Conservation (phyloP, 345 rosid species). For the Nephelium lappaceum region DNA sequence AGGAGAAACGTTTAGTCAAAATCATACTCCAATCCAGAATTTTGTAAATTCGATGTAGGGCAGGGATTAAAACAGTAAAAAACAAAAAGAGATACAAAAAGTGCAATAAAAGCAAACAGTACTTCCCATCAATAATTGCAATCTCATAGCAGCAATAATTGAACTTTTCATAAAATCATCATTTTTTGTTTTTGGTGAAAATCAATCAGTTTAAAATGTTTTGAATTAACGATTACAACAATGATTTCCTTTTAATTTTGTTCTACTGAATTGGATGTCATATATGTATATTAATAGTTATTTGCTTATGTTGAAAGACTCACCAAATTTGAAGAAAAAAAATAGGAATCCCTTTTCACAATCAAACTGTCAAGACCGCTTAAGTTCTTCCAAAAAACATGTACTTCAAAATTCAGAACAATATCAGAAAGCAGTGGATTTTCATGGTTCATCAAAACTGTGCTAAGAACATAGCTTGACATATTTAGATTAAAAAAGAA, state of each 20-base stretch:
- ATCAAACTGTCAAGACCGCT: no score
- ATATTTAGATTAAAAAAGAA: neutral
- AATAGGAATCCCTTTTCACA: no score
- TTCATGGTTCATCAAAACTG: neutral
- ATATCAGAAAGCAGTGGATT: neutral
- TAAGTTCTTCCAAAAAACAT: no score
- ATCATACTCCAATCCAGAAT: neutral
- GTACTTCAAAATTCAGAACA: no score
- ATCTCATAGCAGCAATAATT: conserved; percentile 48
- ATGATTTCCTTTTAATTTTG: neutral
- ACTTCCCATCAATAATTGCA: conserved; percentile 40
- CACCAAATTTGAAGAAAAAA: no score
- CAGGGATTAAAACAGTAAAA: conserved; percentile 17
- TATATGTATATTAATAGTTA: no score
- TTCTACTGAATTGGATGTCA: neutral
- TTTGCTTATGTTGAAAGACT: neutral
- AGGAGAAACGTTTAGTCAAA: neutral
- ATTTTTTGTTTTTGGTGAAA: neutral
- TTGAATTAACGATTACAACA: neutral
- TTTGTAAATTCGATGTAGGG: neutral
- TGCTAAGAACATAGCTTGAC: neutral
- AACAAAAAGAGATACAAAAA: conserved; percentile 30
- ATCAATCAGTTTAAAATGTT: neutral
- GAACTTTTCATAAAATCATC: conserved; percentile 29
- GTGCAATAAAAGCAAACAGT: conserved; percentile 35